These are phyloP conservation scores for Adansonia rubrostipa DNA, from an alignment of 441 rosid species.

Conservation along the genomic window DNA sequence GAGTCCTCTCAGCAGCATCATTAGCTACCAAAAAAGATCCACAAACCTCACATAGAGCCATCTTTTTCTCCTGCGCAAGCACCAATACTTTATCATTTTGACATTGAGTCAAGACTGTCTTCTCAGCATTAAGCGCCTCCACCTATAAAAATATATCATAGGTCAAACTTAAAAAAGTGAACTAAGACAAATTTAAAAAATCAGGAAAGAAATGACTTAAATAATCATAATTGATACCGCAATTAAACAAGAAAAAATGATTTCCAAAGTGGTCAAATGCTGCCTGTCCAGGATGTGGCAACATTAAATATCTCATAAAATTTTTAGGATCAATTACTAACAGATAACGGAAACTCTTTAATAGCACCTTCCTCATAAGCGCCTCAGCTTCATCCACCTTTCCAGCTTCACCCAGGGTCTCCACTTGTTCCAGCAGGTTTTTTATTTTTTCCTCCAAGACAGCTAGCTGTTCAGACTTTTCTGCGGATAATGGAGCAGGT, in stretches of 20 bases:
- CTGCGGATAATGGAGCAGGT: constrained; percentile 71
- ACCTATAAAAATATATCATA: constrained; percentile 53
- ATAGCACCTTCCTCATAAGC: constrained; percentile 89
- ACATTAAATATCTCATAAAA: constrained; percentile 9
- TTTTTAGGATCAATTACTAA: not conserved
- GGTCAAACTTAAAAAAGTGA: constrained; percentile 16
- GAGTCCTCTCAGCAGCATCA: constrained; percentile 95
- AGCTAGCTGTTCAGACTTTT: constrained; percentile 82
- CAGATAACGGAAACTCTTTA: constrained; percentile 6
- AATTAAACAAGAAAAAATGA: not conserved
- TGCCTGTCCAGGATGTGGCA: not conserved
- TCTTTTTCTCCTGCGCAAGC: constrained; percentile 94
- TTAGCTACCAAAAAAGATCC: constrained; percentile 96
- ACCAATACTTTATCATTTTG: constrained; percentile 72
- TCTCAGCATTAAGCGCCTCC: constrained; percentile 81
- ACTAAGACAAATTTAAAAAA: not conserved
- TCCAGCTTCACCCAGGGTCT: constrained; percentile 95
- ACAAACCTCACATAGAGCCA: constrained; percentile 95
- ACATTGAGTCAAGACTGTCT: constrained; percentile 63
- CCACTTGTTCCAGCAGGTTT: constrained; percentile 93
- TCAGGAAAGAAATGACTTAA: not conserved
- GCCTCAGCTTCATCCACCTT: constrained; percentile 99
- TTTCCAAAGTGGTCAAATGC: not conserved
- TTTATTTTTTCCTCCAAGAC: constrained; percentile 90
- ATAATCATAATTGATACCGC: not conserved